Evolutionary conservation across 2,329 filamentous ascomycete genomes (phyloP), one percentile per base, ranked within the genome.

Genomic region (Aspergillus melleus): DNA sequence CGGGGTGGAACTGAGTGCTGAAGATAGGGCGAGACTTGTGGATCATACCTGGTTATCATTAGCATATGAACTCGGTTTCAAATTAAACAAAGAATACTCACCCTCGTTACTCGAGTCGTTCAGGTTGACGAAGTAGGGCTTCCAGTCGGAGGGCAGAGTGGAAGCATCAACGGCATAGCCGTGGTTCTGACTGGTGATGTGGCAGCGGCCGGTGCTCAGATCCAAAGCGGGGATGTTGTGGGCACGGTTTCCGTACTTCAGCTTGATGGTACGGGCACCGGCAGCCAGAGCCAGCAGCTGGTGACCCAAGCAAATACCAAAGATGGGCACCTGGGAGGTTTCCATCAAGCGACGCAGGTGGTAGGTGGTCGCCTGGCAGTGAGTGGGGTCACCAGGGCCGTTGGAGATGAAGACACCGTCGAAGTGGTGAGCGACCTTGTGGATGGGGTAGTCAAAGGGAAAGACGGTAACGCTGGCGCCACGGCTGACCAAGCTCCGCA

Each of bases 331-430:
- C 69, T 92, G 88, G 52, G 92, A 96, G 24, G 87, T 88, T 77
- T 96, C 91, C 86, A 99, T 97, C 71, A 99, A 81, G 72, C 92
- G 90, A 70, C 85, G 85, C 58, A 99, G 86, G 82, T 96, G 93
- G 85, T 96, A 94, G 65, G 96, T 92, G 46, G 95, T 97, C 72
- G 92, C 87, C 74, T 92, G 90, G 83, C 93, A 97, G 81, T 99
- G 95, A 47, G 93, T 98, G 70, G 95, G 95, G 80, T 99, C 95
- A 80, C 95, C 95, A 29, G 95, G 95, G 61, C 95, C 95, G 81
- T 99, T 99, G 79, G 92, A 96, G 81, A 98, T 97, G 85, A 99
- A 99, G 73, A 99, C 89, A 73, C 95, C 95, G 70, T 99, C 95
- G 71, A 96, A 98, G 84, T 98, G 92, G 79, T 96, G 90, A 59